Base-by-base conservation (phyloP, 2,329 filamentous ascomycete species). In the Beauveria sp. region DNA sequence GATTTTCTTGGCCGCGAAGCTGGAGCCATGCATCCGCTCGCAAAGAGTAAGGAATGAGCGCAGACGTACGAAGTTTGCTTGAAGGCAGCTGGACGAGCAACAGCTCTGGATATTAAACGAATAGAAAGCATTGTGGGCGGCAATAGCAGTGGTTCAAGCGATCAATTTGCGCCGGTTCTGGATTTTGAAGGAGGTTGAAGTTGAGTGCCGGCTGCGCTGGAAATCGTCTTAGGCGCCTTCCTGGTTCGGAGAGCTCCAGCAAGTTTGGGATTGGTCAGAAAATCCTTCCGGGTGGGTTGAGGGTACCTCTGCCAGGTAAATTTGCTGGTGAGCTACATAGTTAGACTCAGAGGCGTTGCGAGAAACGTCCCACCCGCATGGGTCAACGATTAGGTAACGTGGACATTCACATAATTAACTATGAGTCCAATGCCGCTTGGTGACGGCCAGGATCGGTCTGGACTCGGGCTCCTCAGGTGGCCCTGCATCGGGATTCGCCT, bases 41-140 rank as follows among this genome's bases (percentile, higher is more conserved):
- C 8, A 20, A 14, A 3, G 8, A 18, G 28, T 45, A 34, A 51
- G 55, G 50, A 26, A 45, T 40, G 24, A 26, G 20, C 26, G 38
- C 28, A 46, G 42, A 75, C 79, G 73, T 76, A 85, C 83, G 77
- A 78, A 65, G 80, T 79, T 68, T 76, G 77, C 69, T 77, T 80
- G 74, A 85, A 81, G 64, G 71, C 63, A 56, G 79, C 80, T 70
- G 84, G 83, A 71, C 83, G 82, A 71, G 78, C 79, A 71, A 79
- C 77, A 68, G 79, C 77, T 74, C 83, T 80, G 67, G 82, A 79
- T 80, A 86, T 80, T 80, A 85, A 79, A 73, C 83, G 82, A 72
- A 79, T 82, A 66, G 83, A 77, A 72, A 87, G 75, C 85, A 88
- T 88, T 64, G 69, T 82, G 73, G 69, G 66, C 66, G 66, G 65